Evolutionary conservation across 371 early-diverging fungal species (phyloP), one percentile per base, ranked within the genome.

Genomic region (Mucor velutinosus): DNA sequence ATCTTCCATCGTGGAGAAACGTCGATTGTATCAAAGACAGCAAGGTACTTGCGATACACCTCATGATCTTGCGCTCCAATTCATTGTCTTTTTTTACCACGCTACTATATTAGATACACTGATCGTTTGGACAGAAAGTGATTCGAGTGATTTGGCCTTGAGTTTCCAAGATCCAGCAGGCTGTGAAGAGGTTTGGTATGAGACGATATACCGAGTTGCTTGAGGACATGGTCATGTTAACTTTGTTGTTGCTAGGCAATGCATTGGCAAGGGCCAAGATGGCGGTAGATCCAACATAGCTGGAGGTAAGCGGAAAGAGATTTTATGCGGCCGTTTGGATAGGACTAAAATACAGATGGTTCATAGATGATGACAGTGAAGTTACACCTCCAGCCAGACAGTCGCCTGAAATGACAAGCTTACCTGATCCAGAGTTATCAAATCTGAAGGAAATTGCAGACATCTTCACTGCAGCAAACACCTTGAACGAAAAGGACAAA

Each of bases 61-160:
- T 12, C 19, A 23, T 37, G 37, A 37, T 37, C 14, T 37, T 37
- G 11, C 37, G 14, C 23, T 4, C 23, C 25, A 51, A 25, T 60
- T 53, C 29, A 4, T 25, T 10, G 12, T 33, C 19, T 25, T 30
- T 41, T 25, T 7, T 32, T 60, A 81, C 76, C 61, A 70, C 72
- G 21, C 3, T 32, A 33, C 12, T 7, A 7, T 2, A 15, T 80
- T 80, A 95, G 96, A 90, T 23, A 95, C 95, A 7, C 73, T 95
- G 68, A 94, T 97, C 77, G 91, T 94, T n/a, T 97, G 97, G 97
- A 91, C 93, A 15, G 95, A 96, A 62, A 89, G 87, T 8, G 83
- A 85, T 32, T 87, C 87, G 15, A 71, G 80, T 37, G 97, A 96
- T 71, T 77, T 95, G 23, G 97, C 97, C 6, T 82, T 97, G 33